Base-by-base conservation (phyloP, 1,284 basidiomycete species). In the Fomitopsis schrenkii region DNA sequence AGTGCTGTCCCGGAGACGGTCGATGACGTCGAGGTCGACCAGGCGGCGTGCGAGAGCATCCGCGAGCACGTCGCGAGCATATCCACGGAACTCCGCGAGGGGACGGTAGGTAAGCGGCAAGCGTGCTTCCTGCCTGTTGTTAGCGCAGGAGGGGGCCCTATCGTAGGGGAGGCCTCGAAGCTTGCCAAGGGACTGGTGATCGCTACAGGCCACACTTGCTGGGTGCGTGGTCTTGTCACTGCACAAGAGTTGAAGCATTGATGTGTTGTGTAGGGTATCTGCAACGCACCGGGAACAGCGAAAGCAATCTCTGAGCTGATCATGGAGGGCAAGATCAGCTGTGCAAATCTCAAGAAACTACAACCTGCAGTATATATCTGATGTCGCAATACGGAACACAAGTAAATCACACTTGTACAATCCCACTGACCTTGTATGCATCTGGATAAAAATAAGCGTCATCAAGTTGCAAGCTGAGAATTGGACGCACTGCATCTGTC, bases 71-170 rank as follows among this genome's bases (percentile, higher is more conserved):
- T 87, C 30, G 68, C 78, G 5, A 83, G 83, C 64, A 85, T 90
- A 54, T 88, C 86, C 2, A 63, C 70, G 17, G 80, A 83, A 66
- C 75, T 90, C 44, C 72, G 79, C 50, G 77, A 79, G 45, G 85
- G 83, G 0, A 67, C 61, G 52, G 75, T 88, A 2, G 79, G 81
- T 38, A 78, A 71, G 59, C 76, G 78, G n/a, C 89, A 91, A 72
- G 88, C 88, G 9, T 91, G 88, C 68, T 90, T 84, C 69, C 70
- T 91, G 57, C 87, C 88, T 0, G 73, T 78, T n/a, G 82, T 86
- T 17, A 75, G 70, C 58, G 63, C 69, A 1, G 80, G 76, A 2
- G 76, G 75, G 14, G 87, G 84, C 0, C 88, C 88, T 0, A 85
- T 90, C 50, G 72, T 90, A 14, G 88, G 87, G 2, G 80, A 81